Base-by-base conservation (phyloP, 2,329 filamentous ascomycete species). In the Neofusicoccum parvum region DNA sequence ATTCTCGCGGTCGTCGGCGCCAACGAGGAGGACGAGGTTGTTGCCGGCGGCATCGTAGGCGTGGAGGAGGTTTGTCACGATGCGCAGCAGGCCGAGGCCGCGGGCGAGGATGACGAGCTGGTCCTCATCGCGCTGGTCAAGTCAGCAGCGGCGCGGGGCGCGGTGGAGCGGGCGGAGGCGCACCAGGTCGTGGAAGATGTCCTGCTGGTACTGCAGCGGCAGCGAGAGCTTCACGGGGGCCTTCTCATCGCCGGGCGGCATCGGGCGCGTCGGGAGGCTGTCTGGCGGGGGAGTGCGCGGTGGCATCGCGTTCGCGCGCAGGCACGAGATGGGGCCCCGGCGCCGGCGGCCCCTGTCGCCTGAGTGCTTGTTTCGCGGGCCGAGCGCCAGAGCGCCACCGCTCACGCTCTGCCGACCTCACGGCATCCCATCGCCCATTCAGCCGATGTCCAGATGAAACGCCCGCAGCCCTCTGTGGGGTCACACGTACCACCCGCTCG, bases 31-130 rank as follows among this genome's bases (percentile, higher is more conserved):
- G 56, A 99, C 89, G 64, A 99, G 82, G 74, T 96, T 98, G 79
- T 95, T 96, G 14, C 95, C 95, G 3, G 92, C 92, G 1, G 93
- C 94, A 85, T 99, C 95, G 80, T 97, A 97, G 20, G 94, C 94
- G 79, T 99, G 95, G 34, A 99, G 87, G 45, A 99, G 86, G 76
- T 98, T 99, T n/a, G 92, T 96, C 73, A 97, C 87, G 65, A 99
- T 87, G 70, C 93, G 92, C 76, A 97, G 87, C 51, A 98, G 88
- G 71, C 95, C 95, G 54, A 99, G 89, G 71, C 95, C 95, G 62
- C 92, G 91, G 48, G 94, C 95, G 64, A 98, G 86, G 64, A 99
- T 85, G 72, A 98, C 90, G 69, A 99, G 89, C 79, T 96, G 91
- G 91, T 99, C 95, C 81, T 97, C 92, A 67, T 88, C 83, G 69